Percentiles rank a stretch among this genome's conserved stretches.
These are phyloP conservation scores for Teunomyces tritomae DNA, from an alignment of 805 yeast species.

Conservation along the genomic window DNA sequence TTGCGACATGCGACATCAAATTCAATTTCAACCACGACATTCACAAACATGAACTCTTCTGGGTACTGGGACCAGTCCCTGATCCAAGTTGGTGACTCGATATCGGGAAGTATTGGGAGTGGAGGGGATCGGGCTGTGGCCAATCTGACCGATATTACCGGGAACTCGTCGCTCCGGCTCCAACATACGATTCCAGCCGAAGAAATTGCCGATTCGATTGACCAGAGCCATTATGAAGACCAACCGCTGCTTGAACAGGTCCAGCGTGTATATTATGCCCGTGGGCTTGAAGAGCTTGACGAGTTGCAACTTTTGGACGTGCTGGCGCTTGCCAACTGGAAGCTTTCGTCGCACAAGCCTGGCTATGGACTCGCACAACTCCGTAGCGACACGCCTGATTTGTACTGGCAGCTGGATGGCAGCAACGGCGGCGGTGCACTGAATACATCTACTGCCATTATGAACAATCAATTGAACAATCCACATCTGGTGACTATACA, in stretches of 20 bases:
- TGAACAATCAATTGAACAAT: conserved; percentile 45
- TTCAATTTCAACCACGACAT: background rate
- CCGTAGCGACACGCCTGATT: conserved; percentile 66
- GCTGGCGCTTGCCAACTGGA: conserved; percentile 82
- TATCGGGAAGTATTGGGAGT: conserved; percentile 5
- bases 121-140: background rate
- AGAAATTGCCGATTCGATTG: conserved; percentile 29
- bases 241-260: conserved; percentile 41
- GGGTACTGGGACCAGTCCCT: conserved; percentile 23
- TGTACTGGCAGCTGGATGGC: conserved; percentile 96
- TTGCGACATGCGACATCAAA: background rate
- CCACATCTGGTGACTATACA: conserved; percentile 82
- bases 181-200: conserved; percentile 28
- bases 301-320: conserved; percentile 64
- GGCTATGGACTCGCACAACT: conserved; percentile 73
- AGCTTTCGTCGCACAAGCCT: conserved; percentile 69
- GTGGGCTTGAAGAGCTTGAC: conserved; percentile 57
- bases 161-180: conserved; percentile 24
- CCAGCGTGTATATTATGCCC: conserved; percentile 37
- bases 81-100: conserved; percentile 1
- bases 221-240: conserved; percentile 10
- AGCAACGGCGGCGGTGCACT: conserved; percentile 30
- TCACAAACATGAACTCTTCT: conserved; percentile 21
- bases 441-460: conserved; percentile 22
- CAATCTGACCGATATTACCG: background rate